Evolutionary conservation across 306 rosid genomes (phyloP).

Genomic region (Vigna trinervia): DNA sequence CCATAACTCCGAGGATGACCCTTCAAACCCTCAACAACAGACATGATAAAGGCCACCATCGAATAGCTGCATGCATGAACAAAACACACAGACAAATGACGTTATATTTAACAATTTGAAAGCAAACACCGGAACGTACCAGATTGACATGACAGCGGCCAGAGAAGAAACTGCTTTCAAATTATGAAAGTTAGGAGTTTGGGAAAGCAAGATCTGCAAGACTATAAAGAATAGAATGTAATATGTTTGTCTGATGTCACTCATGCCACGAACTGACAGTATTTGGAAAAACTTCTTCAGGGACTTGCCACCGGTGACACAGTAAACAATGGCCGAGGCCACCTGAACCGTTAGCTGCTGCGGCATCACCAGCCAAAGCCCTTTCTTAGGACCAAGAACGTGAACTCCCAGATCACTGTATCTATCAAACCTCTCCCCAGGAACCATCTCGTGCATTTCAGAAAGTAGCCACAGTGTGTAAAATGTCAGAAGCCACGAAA

Average conservation of each 20-base stretch:
- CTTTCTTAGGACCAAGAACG: conserved; percentile 54
- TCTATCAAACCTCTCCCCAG: conserved; percentile 65
- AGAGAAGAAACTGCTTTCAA: conserved; percentile 61
- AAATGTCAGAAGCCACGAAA: conserved; percentile 68
- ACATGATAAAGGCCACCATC: conserved; percentile 51
- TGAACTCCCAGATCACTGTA: conserved; percentile 65
- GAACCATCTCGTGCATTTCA: conserved; percentile 61
- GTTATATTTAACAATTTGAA: too few relatives aligned
- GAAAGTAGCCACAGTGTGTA: conserved; percentile 70
- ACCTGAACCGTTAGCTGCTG: conserved; percentile 66
- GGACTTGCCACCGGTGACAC: conserved; percentile 76
- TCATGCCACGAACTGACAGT: neutral
- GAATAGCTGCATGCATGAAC: conserved; percentile 51
- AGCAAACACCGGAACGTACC: conserved; percentile 26
- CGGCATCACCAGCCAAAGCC: conserved; percentile 63
- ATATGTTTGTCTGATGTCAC: conserved; percentile 50
- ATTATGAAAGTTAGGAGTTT: conserved; percentile 68
- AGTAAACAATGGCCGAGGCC: conserved; percentile 64
- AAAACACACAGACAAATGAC: too few relatives aligned
- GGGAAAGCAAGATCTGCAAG: conserved; percentile 59
- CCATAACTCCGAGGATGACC: conserved; percentile 45
- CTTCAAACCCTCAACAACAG: conserved; percentile 40
- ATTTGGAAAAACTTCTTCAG: conserved; percentile 61
- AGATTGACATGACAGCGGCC: conserved; percentile 67
- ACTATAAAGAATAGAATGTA: conserved; percentile 53